Conservation (phyloP, 1,284 basidiomycete genomes). For the Heterobasidion parviporum region DNA sequence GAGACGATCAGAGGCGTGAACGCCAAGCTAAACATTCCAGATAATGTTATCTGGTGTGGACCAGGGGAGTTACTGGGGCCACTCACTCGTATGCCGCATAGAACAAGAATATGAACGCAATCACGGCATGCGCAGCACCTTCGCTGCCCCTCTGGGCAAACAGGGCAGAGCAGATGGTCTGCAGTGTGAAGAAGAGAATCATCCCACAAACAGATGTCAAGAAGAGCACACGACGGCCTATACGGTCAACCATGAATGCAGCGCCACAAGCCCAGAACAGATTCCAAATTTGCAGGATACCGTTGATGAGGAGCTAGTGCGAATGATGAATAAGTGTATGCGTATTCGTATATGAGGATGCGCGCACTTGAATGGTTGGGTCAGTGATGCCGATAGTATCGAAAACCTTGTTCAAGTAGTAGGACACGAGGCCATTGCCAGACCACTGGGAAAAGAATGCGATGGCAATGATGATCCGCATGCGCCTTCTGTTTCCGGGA, state of each 20-base stretch:
- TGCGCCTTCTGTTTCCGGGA: slow-evolving; percentile 58
- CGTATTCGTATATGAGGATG: not conserved
- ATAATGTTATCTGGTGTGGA: not conserved
- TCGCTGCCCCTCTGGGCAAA: slow-evolving; percentile 38
- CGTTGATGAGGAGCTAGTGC: slow-evolving; percentile 26
- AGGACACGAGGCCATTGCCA: slow-evolving; percentile 68
- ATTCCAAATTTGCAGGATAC: slow-evolving; percentile 68
- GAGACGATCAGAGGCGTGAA: slow-evolving; percentile 69
- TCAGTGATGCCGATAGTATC: slow-evolving; percentile 65
- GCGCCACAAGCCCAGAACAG: slow-evolving; percentile 53
- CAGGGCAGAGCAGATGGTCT: slow-evolving; percentile 63
- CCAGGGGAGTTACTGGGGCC: not conserved
- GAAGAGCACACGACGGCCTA: slow-evolving; percentile 61
- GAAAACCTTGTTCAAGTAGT: slow-evolving; percentile 69
- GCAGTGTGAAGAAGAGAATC: slow-evolving; percentile 60
- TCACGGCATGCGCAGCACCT: slow-evolving; percentile 54
- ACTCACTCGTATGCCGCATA: slow-evolving; percentile 61
- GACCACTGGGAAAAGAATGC: slow-evolving; percentile 74
- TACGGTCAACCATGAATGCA: slow-evolving; percentile 47
- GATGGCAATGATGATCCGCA: slow-evolving; percentile 60
- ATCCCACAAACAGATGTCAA: slow-evolving; percentile 58
- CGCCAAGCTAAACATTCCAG: slow-evolving; percentile 38
- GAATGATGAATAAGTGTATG: not conserved
- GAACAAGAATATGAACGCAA: slow-evolving; percentile 73
- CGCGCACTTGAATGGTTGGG: slow-evolving; percentile 35